Base-by-base conservation (phyloP, 129 eudicot genomes). In the Chrysanthemum seticuspe region DNA sequence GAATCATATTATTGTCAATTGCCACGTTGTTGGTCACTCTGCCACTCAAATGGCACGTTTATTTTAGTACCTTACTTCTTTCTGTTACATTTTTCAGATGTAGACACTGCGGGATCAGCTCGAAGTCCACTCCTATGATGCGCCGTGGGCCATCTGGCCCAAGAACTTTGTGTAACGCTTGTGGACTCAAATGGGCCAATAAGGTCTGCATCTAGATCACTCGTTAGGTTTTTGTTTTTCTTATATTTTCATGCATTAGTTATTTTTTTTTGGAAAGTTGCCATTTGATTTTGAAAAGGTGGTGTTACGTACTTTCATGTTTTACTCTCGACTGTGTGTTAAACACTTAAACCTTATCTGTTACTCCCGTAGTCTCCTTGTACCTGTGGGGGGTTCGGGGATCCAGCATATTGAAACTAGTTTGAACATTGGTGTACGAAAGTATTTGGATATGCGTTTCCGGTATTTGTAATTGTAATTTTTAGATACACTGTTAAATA, bases 111-210 rank as follows among this genome's bases (percentile, higher is more conserved):
- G 97, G 97, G 65, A 90, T 83, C 67, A 87, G 98, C 78, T 90
- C 96, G 76, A 93, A 93, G 50, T 81, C 96, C 53, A 93, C 98
- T 47, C 98, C 98, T 36, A 90, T 90, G 91, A 93, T 93, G 98
- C 96, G 98, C 14, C 98, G 97, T 70, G 98, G 98, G 34, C 98
- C 98, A 72, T 90, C 84, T 79, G 98, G 98, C 36, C 98, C 97
- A 69, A 84, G 97, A 79, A 87, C 97, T 64, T 80, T 93, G 82
- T 93, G 98, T 80, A 93, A 93, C 77, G 98, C 97, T 29, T 93
- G 98, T 55, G 98, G 98, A 50, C 97, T 93, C 77, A 90, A 87
- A 83, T 93, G 98, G 98, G 97, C 97, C 64, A 93, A 87, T 73
- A 93, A 93, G 95, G 98, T 93, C 52, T 67, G 76, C 64, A 65